Evolutionary conservation across 148 eudicot genomes (phyloP).

Genomic region (Agrostemma githago): DNA sequence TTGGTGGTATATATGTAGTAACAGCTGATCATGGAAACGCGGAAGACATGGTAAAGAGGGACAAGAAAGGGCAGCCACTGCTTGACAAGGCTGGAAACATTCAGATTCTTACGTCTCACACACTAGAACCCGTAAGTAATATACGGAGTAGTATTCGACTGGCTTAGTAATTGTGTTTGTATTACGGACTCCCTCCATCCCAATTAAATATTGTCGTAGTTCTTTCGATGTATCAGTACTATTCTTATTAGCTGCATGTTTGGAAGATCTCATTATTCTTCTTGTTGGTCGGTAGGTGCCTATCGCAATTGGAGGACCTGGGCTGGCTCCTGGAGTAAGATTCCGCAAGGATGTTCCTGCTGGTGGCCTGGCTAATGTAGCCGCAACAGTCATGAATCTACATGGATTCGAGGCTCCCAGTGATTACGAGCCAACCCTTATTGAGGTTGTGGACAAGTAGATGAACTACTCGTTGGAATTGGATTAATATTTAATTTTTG

Average conservation of each 20-base stretch:
- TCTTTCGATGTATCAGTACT: neutral
- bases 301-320: constrained; percentile 93
- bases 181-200: neutral
- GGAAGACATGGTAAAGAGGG: constrained; percentile 96
- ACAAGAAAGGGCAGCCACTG: constrained; percentile 81
- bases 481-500: constrained; percentile 4
- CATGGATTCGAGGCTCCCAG: constrained; percentile 82
- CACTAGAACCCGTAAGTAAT: constrained; percentile 73
- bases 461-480: neutral
- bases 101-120: constrained; percentile 91
- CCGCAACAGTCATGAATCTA: constrained; percentile 87
- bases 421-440: constrained; percentile 79
- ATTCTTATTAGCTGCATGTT: neutral
- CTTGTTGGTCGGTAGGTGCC: constrained; percentile 50
- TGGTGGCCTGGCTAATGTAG: constrained; percentile 90
- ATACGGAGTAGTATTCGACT: too few relatives aligned
- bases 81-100: constrained; percentile 78
- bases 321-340: constrained; percentile 67
- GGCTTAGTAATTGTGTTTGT: neutral
- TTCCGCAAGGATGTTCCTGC: constrained; percentile 80
- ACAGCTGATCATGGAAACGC: constrained; percentile 98
- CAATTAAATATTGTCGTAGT: too few relatives aligned
- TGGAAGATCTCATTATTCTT: neutral
- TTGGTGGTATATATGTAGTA: constrained; percentile 85
- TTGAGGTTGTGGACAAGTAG: constrained; percentile 60